Percentiles rank a stretch among this genome's conserved stretches.
Conservation (phyloP, 805 yeast genomes). For the Ogataea haglerorum region DNA sequence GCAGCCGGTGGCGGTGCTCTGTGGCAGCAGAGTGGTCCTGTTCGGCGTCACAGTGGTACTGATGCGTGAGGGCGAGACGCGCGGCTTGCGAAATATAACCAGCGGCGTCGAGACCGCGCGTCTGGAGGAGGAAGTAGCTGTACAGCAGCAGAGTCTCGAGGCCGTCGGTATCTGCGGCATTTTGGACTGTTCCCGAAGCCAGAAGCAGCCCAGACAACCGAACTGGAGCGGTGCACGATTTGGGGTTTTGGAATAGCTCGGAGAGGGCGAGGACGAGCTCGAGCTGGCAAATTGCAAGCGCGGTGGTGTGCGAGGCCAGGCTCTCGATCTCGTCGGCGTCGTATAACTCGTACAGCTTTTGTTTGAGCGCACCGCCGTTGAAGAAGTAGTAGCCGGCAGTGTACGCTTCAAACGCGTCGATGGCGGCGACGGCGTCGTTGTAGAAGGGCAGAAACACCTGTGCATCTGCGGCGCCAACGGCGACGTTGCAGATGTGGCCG, state of each 20-base stretch:
- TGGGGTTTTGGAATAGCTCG: slow-evolving; percentile 58
- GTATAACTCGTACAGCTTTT: slow-evolving; percentile 54
- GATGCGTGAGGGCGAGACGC: slow-evolving; percentile 58
- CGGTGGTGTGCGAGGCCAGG: slow-evolving; percentile 42
- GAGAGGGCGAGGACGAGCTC: slow-evolving; percentile 64
- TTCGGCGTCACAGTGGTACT: slow-evolving; percentile 73
- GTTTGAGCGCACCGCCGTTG: slow-evolving; percentile 66
- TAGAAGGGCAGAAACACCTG: slow-evolving; percentile 64
- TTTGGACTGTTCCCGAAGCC: slow-evolving; percentile 43
- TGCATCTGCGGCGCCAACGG: slow-evolving; percentile 26
- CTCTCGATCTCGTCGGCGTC: slow-evolving; percentile 27
- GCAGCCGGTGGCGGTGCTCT: slow-evolving; percentile 37
- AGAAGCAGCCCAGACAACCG: too few species aligned
- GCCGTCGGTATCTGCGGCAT: slow-evolving; percentile 66
- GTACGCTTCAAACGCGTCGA: slow-evolving; percentile 65
- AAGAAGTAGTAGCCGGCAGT: slow-evolving; percentile 75
- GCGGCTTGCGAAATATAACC: slow-evolving; percentile 67
- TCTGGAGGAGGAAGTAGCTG: slow-evolving; percentile 68
- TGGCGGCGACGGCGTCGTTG: slow-evolving; percentile 59
- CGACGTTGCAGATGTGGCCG: not conserved
- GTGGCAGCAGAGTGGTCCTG: slow-evolving; percentile 45
- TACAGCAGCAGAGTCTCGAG: slow-evolving; percentile 62
- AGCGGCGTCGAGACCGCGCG: slow-evolving; percentile 67
- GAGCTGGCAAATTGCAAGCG: slow-evolving; percentile 69
- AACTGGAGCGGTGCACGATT: slow-evolving; percentile 50